Evolutionary conservation across 257 asterid genomes (phyloP).

Genomic region (Solanum phureja): DNA sequence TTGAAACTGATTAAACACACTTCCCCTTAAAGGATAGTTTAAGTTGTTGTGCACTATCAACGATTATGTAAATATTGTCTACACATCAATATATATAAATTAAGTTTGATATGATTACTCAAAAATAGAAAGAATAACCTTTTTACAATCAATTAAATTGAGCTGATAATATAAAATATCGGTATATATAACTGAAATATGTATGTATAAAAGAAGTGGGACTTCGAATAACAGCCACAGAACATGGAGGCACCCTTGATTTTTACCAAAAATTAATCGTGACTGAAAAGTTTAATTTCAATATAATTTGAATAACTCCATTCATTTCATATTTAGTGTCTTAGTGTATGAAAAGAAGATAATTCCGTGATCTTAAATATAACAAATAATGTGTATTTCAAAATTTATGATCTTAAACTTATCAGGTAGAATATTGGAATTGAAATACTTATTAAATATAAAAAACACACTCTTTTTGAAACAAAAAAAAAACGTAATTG

Average conservation of each 20-base stretch:
- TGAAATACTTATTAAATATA: background rate
- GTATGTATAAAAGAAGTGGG: conserved; percentile 6
- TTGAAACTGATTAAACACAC: background rate
- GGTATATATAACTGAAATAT: background rate
- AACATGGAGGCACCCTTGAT: conserved; percentile 26
- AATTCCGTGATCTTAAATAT: too few relatives aligned
- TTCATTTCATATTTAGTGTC: background rate
- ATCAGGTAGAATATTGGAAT: background rate
- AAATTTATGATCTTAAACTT: background rate
- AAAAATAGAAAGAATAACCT: background rate
- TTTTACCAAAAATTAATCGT: conserved; percentile 2
- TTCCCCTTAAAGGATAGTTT: conserved; percentile 14
- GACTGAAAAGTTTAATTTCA: background rate
- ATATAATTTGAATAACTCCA: background rate
- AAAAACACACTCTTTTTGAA: background rate
- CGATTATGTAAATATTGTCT: background rate
- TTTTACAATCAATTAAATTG: background rate
- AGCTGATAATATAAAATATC: background rate
- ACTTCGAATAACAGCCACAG: conserved; percentile 27
- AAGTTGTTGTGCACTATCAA: background rate
- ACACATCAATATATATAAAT: background rate
- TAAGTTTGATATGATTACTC: background rate
- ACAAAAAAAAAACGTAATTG: background rate
- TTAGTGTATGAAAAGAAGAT: background rate
- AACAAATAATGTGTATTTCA: too few relatives aligned